Conservation (phyloP, 75 land plant species). For the Cupressus sempervirens region DNA sequence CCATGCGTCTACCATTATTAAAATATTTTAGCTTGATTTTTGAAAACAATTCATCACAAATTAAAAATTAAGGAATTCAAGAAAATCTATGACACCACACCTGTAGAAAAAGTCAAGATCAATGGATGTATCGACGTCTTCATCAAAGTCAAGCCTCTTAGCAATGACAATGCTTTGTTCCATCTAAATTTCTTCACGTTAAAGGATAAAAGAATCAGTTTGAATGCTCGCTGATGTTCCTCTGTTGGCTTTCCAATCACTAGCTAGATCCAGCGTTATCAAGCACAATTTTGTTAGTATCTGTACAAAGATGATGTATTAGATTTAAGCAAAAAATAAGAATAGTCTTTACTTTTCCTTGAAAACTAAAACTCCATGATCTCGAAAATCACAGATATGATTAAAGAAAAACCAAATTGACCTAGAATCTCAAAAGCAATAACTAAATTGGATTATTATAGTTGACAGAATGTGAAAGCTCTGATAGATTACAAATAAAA, state of each 20-base stretch:
- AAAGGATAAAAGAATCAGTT: not conserved
- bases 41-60: not conserved
- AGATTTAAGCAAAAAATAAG: not conserved
- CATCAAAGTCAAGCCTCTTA: not conserved
- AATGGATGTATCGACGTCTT: not conserved
- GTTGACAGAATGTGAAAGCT: not conserved
- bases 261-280: not conserved
- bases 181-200: not conserved
- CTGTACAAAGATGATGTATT: not conserved
- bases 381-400: not conserved
- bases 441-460: not conserved
- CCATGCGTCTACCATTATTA: not conserved
- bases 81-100: not conserved
- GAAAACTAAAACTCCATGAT: not conserved
- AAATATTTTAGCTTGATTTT: constrained; percentile 8
- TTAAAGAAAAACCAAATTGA: not conserved
- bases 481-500: not conserved
- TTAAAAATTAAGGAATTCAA: not conserved
- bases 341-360: not conserved
- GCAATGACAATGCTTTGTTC: not conserved
- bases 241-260: not conserved
- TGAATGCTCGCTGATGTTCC: not conserved
- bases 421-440: not conserved
- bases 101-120: not conserved
- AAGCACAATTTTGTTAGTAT: not conserved